phyloP scores from a whole-genome alignment of 2,329 filamentous ascomycete genomes.

The Pseudocercospora cruenta region DNA sequence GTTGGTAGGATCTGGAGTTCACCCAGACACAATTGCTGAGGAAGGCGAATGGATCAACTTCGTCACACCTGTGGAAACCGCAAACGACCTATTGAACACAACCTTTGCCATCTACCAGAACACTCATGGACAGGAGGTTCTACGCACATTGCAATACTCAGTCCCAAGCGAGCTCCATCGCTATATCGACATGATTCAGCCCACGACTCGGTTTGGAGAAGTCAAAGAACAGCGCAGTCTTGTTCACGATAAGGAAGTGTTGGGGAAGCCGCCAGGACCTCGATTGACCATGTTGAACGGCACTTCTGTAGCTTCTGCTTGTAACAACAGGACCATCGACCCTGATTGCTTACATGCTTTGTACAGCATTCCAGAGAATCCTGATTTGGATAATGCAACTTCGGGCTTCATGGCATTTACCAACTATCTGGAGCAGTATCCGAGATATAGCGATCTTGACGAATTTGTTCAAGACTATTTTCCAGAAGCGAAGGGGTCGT shows the following conservation, averaged over 20 bases:
- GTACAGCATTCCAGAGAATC: slow-evolving; percentile 52
- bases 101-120: slow-evolving; percentile 58
- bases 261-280: slow-evolving; percentile 16
- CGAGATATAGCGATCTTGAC: slow-evolving; percentile 58
- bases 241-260: slow-evolving; percentile 13
- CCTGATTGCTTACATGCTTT: slow-evolving; percentile 57
- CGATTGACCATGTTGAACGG: slow-evolving; percentile 1
- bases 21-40: slow-evolving; percentile 49
- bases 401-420: slow-evolving; percentile 49
- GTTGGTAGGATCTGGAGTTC: slow-evolving; percentile 58
- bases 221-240: slow-evolving; percentile 30
- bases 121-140: slow-evolving; percentile 47
- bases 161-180: slow-evolving; percentile 59
- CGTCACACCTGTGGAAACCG: slow-evolving; percentile 46
- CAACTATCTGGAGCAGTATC: slow-evolving; percentile 53
- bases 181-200: slow-evolving; percentile 63
- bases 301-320: slow-evolving; percentile 42
- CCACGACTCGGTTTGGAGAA: slow-evolving; percentile 61
- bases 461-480: slow-evolving; percentile 59
- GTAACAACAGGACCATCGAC: slow-evolving; percentile 54
- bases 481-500: slow-evolving; percentile 51
- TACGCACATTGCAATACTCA: slow-evolving; percentile 64
- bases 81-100: slow-evolving; percentile 61
- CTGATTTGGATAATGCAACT: slow-evolving; percentile 51
- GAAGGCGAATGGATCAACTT: slow-evolving; percentile 65